phyloP scores from a whole-genome alignment of 805 yeast genomes.

The Priceomyces fermenticarens region DNA sequence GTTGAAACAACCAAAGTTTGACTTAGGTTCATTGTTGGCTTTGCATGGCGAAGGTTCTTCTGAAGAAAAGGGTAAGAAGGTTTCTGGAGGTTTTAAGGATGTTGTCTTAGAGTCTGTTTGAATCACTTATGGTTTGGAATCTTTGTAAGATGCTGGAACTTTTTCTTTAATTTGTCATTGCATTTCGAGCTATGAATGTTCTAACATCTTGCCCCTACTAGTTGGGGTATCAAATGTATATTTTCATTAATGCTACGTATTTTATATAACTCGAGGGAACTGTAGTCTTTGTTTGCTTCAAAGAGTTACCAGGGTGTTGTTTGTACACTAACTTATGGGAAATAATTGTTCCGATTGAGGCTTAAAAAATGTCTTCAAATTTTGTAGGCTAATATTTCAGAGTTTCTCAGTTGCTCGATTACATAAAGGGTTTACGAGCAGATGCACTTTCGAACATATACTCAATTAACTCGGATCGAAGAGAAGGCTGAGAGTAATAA shows the following conservation, averaged over 20 bases:
- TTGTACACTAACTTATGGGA: neutral
- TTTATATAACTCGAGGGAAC: neutral
- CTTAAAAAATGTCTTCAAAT: too few species aligned
- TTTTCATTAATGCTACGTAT: slow-evolving; percentile 13
- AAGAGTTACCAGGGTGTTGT: too few species aligned
- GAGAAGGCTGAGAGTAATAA: too few species aligned
- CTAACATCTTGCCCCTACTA: neutral
- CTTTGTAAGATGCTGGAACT: neutral
- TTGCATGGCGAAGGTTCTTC: slow-evolving; percentile 90
- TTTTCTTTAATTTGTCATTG: neutral
- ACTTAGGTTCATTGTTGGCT: slow-evolving; percentile 87
- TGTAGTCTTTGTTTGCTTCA: too few species aligned
- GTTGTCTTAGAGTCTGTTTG: slow-evolving; percentile 93
- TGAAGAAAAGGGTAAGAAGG: slow-evolving; percentile 93
- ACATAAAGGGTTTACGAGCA: too few species aligned
- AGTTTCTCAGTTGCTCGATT: neutral
- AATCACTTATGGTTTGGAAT: slow-evolving; percentile 2
- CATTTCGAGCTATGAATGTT: slow-evolving; percentile 3
- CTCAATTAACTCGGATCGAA: too few species aligned
- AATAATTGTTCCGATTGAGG: too few species aligned
- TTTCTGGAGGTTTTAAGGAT: slow-evolving; percentile 94
- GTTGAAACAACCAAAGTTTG: slow-evolving; percentile 96
- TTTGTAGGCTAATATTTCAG: neutral
- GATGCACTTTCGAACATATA: too few species aligned
- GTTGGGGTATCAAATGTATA: slow-evolving; percentile 7